Evolutionary conservation across 768 basidiomycete species (phyloP).

Genomic region (Dioszegia hungarica): DNA sequence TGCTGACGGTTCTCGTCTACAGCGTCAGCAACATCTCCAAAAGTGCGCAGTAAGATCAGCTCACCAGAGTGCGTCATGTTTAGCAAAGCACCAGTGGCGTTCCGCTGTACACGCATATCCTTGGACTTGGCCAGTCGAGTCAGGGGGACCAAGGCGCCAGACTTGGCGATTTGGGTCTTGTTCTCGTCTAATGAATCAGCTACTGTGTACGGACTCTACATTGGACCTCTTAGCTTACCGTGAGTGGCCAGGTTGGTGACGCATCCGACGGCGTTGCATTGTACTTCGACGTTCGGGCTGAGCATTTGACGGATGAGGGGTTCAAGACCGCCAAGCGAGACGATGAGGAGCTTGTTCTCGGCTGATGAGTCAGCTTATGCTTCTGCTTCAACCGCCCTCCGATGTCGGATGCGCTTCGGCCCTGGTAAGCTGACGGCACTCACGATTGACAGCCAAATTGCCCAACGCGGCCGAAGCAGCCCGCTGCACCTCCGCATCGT

Average conservation of each 20-base stretch:
- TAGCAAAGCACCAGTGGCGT: slow-evolving; percentile 92
- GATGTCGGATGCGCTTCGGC: no score
- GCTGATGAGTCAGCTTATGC: slow-evolving; percentile 55
- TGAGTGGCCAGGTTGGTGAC: slow-evolving; percentile 98
- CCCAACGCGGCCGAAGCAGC: slow-evolving; percentile 96
- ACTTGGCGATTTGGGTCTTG: slow-evolving; percentile 99
- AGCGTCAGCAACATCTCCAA: neutral
- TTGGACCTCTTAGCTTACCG: slow-evolving; percentile 56
- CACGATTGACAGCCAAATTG: slow-evolving; percentile 96
- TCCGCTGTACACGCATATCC: slow-evolving; percentile 98
- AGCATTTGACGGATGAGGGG: slow-evolving; percentile 99
- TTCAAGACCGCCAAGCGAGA: slow-evolving; percentile 93
- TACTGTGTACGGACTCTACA: neutral
- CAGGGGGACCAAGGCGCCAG: slow-evolving; percentile 93
- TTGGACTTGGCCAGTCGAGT: slow-evolving; percentile 94
- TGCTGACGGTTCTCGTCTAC: slow-evolving; percentile 97
- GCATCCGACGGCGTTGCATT: slow-evolving; percentile 98
- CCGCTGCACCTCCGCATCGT: slow-evolving; percentile 97
- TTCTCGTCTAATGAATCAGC: slow-evolving; percentile 70
- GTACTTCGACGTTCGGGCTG: slow-evolving; percentile 96
- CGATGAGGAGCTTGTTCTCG: slow-evolving; percentile 98
- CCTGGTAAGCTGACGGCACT: no score
- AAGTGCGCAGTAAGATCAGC: slow-evolving; percentile 20
- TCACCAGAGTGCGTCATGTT: slow-evolving; percentile 99
- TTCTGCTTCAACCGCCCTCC: neutral